Conservation (phyloP, 306 rosid genomes). For the Glycine latifolia region DNA sequence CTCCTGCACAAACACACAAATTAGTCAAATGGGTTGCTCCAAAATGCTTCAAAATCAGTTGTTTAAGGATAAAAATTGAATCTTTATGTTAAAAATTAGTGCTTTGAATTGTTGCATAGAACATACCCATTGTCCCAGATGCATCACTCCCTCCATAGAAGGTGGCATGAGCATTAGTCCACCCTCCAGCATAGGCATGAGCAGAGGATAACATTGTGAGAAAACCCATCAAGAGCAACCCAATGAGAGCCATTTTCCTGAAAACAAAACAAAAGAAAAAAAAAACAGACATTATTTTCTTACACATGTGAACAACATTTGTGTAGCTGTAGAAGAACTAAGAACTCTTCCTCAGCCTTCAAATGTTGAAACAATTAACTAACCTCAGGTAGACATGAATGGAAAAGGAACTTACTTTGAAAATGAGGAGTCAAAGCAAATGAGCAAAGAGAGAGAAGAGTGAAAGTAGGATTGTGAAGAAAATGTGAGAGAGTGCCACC, state of each 20-base stretch:
- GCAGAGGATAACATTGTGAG: constrained; percentile 62
- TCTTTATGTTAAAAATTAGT: not conserved
- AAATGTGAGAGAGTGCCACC: constrained; percentile 25
- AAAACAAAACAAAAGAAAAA: constrained; percentile 29
- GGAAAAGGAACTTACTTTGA: constrained; percentile 54
- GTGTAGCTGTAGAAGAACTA: not conserved
- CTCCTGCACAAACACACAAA: constrained; percentile 59
- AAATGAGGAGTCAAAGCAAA: not conserved
- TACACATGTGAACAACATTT: not conserved
- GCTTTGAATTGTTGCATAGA: not conserved
- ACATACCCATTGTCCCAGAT: constrained; percentile 96
- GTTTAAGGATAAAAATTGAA: not conserved
- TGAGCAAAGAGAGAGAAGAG: not conserved
- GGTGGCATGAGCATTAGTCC: constrained; percentile 91
- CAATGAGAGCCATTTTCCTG: constrained; percentile 72
- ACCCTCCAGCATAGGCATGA: constrained; percentile 72
- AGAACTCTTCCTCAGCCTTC: not conserved
- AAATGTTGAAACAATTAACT: constrained; percentile 23
- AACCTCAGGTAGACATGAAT: not conserved
- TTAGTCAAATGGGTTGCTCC: constrained; percentile 18
- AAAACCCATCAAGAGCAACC: constrained; percentile 60
- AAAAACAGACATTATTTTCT: constrained; percentile 27
- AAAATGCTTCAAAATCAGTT: not conserved
- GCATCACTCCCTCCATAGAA: constrained; percentile 99
- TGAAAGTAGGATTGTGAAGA: constrained; percentile 51